Evolutionary conservation across 2,329 filamentous ascomycete species (phyloP), one percentile per base, ranked within the genome.

Genomic region (Zopfia rhizophila): DNA sequence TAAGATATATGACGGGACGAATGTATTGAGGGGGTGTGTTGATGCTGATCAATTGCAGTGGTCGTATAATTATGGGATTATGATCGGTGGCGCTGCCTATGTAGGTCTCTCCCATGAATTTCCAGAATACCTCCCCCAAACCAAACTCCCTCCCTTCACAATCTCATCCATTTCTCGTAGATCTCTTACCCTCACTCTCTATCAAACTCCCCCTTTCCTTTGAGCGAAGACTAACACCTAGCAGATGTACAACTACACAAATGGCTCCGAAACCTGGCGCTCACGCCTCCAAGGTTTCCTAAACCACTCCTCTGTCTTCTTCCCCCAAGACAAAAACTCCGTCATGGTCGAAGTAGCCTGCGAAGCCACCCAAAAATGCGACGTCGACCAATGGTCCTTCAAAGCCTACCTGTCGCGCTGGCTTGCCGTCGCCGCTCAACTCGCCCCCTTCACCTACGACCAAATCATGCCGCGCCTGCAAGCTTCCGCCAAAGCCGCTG

Each of bases 381-480:
- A 78, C 58, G 60, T 65, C 18, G 76, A 79, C 48, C 74, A 77
- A 49, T 67, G 68, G 14, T 74, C 71, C 30, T 76, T 74, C 61
- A 74, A 74, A 62, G 74, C 74, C n/a, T 77, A 75, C 49, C 65
- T 78, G 7, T 61, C 72, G 3, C 73, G 76, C 47, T 78, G 75
- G 72, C 70, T 81, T 71, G 82, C 81, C 11, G 74, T 78, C 3
- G 77, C 82, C 4, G 78, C 77, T 1, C 80, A 85, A 55, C 72
- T 85, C 46, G 83, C 82, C 0, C 83, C 84, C 0, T 84, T 78
- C 56, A 81, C 81, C 3, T 69, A 72, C 49, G 68, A 78, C 24
- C 60, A 63, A 7, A 74, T 87, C 41, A 74, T 81, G 60, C 76
- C 80, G 0, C 74, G 77, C n/a, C 68, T 88, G 3, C 70, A 74